Conservation (phyloP, 2,329 filamentous ascomycete species). For the Trichoderma lentiforme region DNA sequence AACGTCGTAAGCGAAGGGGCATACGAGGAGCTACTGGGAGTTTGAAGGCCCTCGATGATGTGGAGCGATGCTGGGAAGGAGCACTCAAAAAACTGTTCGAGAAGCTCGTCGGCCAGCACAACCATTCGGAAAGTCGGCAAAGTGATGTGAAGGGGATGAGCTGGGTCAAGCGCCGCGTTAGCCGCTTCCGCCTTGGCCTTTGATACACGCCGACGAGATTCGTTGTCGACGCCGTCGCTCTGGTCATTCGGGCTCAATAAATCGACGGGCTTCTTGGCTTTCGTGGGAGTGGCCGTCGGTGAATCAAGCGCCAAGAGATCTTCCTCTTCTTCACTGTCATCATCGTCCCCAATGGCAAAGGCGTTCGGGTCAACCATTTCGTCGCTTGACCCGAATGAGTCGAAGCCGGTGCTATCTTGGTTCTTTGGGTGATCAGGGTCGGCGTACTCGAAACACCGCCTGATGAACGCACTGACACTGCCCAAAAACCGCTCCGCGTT, state of each 20-base stretch:
- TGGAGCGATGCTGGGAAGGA: conserved; percentile 93
- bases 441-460: conserved; percentile 95
- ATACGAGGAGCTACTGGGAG: conserved; percentile 28
- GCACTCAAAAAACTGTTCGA: conserved; percentile 96
- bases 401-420: conserved; percentile 38
- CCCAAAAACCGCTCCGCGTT: conserved; percentile 86
- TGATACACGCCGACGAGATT: conserved; percentile 42
- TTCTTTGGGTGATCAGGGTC: conserved; percentile 79
- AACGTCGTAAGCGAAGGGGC: conserved; percentile 78
- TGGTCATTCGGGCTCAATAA: conserved; percentile 31
- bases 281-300: conserved; percentile 40
- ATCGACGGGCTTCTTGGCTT: conserved; percentile 41
- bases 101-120: conserved; percentile 87
- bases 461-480: conserved; percentile 92
- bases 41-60: conserved; percentile 63
- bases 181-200: conserved; percentile 71
- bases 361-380: conserved; percentile 43
- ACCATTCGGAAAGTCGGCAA: conserved; percentile 99
- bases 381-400: neutral
- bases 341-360: conserved; percentile 75
- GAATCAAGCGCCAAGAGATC: conserved; percentile 61
- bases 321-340: conserved; percentile 60
- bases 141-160: conserved; percentile 91
- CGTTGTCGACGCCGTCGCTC: conserved; percentile 24
- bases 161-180: conserved; percentile 87